Conservation (phyloP, 805 yeast species). For the Kuraishia hungarica region DNA sequence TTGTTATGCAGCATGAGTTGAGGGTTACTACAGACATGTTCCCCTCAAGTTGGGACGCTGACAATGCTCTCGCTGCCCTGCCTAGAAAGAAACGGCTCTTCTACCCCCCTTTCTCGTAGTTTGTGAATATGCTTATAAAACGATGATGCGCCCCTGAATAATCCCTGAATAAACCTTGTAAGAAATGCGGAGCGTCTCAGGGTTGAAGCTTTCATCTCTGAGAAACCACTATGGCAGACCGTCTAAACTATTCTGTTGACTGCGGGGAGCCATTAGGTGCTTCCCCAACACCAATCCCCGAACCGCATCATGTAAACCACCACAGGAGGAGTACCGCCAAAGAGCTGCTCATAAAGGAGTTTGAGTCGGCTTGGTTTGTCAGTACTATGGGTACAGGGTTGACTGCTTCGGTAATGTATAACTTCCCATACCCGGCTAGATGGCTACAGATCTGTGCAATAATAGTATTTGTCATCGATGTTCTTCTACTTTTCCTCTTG, state of each 20-base stretch:
- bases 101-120: neutral
- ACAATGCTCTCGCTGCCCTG: neutral
- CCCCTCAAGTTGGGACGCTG: neutral
- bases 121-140: neutral
- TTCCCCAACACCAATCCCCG: neutral
- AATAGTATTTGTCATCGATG: conserved; percentile 42
- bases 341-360: conserved; percentile 6
- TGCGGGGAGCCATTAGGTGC: neutral
- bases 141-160: neutral
- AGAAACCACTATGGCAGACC: neutral
- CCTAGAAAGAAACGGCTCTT: neutral
- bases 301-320: neutral
- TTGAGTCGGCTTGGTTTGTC: conserved; percentile 56
- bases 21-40: neutral
- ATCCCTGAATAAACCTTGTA: neutral
- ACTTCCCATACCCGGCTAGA: conserved; percentile 39
- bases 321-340: neutral
- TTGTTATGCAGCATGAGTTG: neutral
- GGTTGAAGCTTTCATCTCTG: neutral
- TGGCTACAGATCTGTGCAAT: conserved; percentile 14
- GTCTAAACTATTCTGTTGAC: neutral
- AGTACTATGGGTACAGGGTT: conserved; percentile 82
- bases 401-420: conserved; percentile 47
- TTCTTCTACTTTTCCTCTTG: conserved; percentile 34
- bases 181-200: neutral